Evolutionary conservation across 2,329 filamentous ascomycete genomes (phyloP).

Genomic region (Colletotrichum musae): DNA sequence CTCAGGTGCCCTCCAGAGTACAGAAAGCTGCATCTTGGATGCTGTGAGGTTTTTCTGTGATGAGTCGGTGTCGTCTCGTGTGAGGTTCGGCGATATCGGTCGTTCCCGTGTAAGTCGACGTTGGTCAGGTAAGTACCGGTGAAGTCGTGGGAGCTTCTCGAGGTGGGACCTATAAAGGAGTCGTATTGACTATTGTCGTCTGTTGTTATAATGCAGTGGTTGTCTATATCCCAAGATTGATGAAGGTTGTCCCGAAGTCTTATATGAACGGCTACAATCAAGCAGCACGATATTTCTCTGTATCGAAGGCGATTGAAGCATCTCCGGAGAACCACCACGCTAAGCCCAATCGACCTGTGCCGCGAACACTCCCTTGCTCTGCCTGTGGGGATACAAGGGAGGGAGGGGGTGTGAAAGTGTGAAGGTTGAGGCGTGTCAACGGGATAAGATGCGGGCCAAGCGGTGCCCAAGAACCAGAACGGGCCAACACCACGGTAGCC

Average conservation of each 20-base stretch:
- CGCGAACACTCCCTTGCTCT: constrained; percentile 36
- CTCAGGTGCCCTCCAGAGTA: constrained; percentile 72
- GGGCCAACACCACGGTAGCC: constrained; percentile 33
- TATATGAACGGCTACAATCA: constrained; percentile 27
- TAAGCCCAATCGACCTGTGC: constrained; percentile 37
- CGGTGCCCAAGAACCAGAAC: constrained; percentile 19
- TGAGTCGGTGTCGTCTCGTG: background rate
- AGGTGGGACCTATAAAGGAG: background rate
- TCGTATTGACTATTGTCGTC: constrained; percentile 2
- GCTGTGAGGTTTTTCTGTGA: background rate
- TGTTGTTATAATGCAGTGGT: background rate
- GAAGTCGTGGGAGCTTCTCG: background rate
- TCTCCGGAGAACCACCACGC: constrained; percentile 36
- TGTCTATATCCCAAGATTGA: background rate
- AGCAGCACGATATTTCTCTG: constrained; percentile 19
- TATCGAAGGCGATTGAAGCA: constrained; percentile 27
- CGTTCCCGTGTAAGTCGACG: constrained; percentile 5
- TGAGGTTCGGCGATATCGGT: background rate
- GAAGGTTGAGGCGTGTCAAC: constrained; percentile 14
- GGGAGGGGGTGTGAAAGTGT: constrained; percentile 17
- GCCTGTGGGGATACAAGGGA: constrained; percentile 30
- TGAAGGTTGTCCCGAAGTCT: constrained; percentile 9
- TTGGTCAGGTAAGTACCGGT: background rate
- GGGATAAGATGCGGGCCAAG: constrained; percentile 33
- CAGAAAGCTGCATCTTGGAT: constrained; percentile 52